A percentile compares a stretch with the other conserved stretches of the same genome.
phyloP scores from a whole-genome alignment of 805 yeast species.

The Candida takata region DNA sequence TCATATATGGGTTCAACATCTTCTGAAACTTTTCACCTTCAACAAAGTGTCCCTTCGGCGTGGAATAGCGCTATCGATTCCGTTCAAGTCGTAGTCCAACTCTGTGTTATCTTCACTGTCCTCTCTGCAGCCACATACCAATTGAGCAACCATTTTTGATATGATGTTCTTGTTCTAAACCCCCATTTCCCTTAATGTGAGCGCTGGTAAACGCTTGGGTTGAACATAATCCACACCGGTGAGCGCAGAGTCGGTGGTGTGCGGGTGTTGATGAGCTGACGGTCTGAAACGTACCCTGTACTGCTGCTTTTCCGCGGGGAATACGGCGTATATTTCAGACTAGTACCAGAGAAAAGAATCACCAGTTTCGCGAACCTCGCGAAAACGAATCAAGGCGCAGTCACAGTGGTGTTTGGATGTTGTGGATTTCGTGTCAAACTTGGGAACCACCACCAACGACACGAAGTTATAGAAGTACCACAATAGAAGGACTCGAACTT shows the following conservation, averaged over 20 bases:
- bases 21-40: constrained; percentile 1
- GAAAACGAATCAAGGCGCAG: constrained; percentile 3
- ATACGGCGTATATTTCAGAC: background rate
- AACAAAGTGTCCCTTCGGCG: background rate
- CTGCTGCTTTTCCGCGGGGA: too few species aligned
- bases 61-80: background rate
- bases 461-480: too few species aligned
- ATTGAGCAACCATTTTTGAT: constrained; percentile 27
- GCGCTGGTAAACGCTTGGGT: constrained; percentile 7
- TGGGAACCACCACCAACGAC: too few species aligned
- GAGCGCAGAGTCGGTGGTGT: constrained; percentile 16
- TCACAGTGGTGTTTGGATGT: constrained; percentile 4
- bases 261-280: constrained; percentile 8
- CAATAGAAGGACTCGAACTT: too few species aligned
- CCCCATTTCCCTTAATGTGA: background rate
- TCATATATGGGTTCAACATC: too few species aligned
- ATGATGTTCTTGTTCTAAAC: constrained; percentile 2
- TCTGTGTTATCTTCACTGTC: constrained; percentile 6
- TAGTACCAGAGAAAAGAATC: background rate
- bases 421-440: background rate
- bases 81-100: background rate
- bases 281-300: too few species aligned
- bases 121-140: constrained; percentile 19
- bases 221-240: constrained; percentile 4
- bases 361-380: constrained; percentile 1